These are phyloP conservation scores for Chaetomium sp. DNA, from an alignment of 2,329 filamentous ascomycete species.

Conservation along the genomic window DNA sequence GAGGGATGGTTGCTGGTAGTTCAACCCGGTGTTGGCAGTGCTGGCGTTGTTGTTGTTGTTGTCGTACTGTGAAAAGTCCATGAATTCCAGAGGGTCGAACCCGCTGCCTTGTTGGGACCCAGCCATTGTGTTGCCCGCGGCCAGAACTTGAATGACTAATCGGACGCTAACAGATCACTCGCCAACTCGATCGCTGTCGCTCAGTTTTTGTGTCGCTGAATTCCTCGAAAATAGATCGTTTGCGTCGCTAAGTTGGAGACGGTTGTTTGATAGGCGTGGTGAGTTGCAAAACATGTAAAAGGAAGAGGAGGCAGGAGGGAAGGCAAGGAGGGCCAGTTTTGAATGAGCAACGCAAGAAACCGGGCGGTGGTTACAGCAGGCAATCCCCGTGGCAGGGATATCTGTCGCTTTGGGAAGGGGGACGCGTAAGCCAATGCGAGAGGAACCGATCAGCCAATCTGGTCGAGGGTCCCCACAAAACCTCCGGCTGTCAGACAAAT, in stretches of 20 bases:
- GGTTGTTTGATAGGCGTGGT: neutral
- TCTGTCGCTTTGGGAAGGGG: conserved; percentile 34
- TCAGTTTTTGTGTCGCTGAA: conserved; percentile 10
- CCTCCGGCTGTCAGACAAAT: conserved; percentile 21
- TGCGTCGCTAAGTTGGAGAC: neutral
- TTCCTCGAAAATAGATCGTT: conserved; percentile 1
- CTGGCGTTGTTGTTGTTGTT: conserved; percentile 38
- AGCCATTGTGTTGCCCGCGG: conserved; percentile 27
- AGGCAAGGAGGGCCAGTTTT: conserved; percentile 11
- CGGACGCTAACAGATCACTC: conserved; percentile 31
- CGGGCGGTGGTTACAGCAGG: conserved; percentile 10
- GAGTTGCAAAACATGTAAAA: conserved; percentile 2
- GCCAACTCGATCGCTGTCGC: conserved; percentile 25
- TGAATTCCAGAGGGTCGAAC: conserved; percentile 57
- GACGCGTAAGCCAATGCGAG: conserved; percentile 41
- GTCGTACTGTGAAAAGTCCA: conserved; percentile 67
- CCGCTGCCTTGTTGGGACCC: conserved; percentile 41
- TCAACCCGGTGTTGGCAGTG: conserved; percentile 13
- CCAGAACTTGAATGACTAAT: conserved; percentile 9
- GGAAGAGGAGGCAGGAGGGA: conserved; percentile 14
- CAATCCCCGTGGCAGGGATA: conserved; percentile 10
- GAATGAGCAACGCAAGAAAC: conserved; percentile 5
- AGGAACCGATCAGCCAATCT: conserved; percentile 15
- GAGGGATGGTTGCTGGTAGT: conserved; percentile 53
- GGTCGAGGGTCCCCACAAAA: conserved; percentile 4